These are phyloP conservation scores for Phialocephala sp. DNA, from an alignment of 2,329 filamentous ascomycete genomes.

Conservation along the genomic window DNA sequence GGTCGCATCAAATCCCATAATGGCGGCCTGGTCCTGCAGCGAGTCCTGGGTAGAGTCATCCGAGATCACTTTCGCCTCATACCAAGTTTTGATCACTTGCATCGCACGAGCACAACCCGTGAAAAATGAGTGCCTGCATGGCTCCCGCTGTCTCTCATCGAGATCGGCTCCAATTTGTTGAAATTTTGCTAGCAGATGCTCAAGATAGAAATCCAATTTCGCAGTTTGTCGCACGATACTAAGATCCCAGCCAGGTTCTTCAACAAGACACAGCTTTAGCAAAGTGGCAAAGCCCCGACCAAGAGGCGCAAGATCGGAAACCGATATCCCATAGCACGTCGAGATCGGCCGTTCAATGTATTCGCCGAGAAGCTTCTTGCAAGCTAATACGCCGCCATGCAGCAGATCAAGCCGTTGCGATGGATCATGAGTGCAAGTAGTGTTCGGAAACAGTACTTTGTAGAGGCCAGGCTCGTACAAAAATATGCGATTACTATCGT, in stretches of 20 bases:
- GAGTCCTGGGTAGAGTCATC: not conserved
- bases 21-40: conserved; percentile 7
- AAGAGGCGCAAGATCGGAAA: conserved; percentile 41
- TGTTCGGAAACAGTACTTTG: conserved; percentile 17
- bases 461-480: conserved; percentile 30
- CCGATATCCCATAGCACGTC: conserved; percentile 15
- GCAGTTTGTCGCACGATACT: conserved; percentile 45
- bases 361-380: conserved; percentile 24
- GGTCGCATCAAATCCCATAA: not conserved
- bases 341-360: conserved; percentile 22
- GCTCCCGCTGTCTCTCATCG: conserved; percentile 24
- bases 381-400: conserved; percentile 27
- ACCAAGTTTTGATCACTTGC: conserved; percentile 27
- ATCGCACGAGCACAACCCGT: conserved; percentile 25
- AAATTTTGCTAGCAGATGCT: conserved; percentile 26
- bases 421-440: conserved; percentile 2
- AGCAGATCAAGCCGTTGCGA: conserved; percentile 34
- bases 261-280: conserved; percentile 46
- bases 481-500: conserved; percentile 27
- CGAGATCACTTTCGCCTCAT: conserved; percentile 24
- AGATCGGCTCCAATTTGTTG: conserved; percentile 24
- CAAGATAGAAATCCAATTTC: conserved; percentile 38
- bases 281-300: conserved; percentile 45
- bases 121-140: conserved; percentile 23
- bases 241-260: conserved; percentile 48